Evolutionary conservation across 768 basidiomycete genomes (phyloP).

Genomic region (Collybia sordida): DNA sequence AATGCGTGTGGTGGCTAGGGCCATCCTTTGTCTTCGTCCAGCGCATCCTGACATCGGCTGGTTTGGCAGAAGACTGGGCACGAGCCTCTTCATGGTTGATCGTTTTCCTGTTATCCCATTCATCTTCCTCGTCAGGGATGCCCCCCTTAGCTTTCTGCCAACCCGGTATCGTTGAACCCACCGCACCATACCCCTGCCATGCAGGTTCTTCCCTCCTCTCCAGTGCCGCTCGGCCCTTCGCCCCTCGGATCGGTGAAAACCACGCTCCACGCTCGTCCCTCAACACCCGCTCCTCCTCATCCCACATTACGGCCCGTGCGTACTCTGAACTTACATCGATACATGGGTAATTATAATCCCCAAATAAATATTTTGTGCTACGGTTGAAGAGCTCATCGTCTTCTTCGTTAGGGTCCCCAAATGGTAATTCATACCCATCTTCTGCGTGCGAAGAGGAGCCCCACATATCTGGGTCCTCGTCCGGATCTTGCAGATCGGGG

Average conservation of each 20-base stretch:
- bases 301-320: slow-evolving; percentile 67
- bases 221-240: slow-evolving; percentile 39
- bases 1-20: slow-evolving; percentile 14
- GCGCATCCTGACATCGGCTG: slow-evolving; percentile 39
- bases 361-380: slow-evolving; percentile 80
- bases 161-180: slow-evolving; percentile 28
- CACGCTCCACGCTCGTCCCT: slow-evolving; percentile 73
- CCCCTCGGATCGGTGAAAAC: slow-evolving; percentile 59
- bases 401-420: slow-evolving; percentile 63
- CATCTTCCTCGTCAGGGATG: not conserved
- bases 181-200: slow-evolving; percentile 61
- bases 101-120: slow-evolving; percentile 21
- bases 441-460: slow-evolving; percentile 20
- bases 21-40: slow-evolving; percentile 36
- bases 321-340: slow-evolving; percentile 84
- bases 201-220: slow-evolving; percentile 36
- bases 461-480: slow-evolving; percentile 44
- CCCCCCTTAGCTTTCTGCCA: slow-evolving; percentile 4
- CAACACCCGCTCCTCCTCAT: slow-evolving; percentile 84
- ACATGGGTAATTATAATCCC: slow-evolving; percentile 88
- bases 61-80: slow-evolving; percentile 24
- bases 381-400: slow-evolving; percentile 79
- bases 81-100: slow-evolving; percentile 51
- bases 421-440: slow-evolving; percentile 61
- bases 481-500: slow-evolving; percentile 46